Evolutionary conservation across 805 yeast genomes (phyloP).

Genomic region (Schizosaccharomyces osmophilus): DNA sequence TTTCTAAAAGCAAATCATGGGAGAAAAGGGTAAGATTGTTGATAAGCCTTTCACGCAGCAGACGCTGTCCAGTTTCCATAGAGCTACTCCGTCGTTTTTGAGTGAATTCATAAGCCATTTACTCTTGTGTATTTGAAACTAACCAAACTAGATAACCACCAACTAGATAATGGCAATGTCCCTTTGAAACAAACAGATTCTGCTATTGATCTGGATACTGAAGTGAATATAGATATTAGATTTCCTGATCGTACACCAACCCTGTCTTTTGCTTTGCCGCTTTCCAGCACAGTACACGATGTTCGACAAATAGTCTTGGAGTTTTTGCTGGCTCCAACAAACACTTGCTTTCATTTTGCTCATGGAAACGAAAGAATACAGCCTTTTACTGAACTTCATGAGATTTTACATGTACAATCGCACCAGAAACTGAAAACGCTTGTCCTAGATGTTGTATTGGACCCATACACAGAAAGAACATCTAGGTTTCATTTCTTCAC

Average conservation of each 20-base stretch:
- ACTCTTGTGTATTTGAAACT: no score
- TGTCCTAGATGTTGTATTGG: conserved; percentile 24
- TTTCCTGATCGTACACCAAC: not conserved
- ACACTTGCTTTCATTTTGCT: conserved; percentile 33
- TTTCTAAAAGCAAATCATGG: no score
- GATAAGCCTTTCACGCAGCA: no score
- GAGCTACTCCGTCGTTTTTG: no score
- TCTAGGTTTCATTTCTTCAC: conserved; percentile 39
- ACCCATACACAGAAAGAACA: conserved; percentile 33
- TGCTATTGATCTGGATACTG: not conserved
- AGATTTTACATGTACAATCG: conserved; percentile 13
- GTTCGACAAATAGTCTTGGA: conserved; percentile 33
- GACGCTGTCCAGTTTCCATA: no score
- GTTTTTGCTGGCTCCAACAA: conserved; percentile 31
- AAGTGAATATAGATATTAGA: not conserved
- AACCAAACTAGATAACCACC: no score
- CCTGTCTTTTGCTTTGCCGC: not conserved
- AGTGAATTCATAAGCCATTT: no score
- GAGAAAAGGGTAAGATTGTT: no score
- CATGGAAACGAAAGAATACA: conserved; percentile 17
- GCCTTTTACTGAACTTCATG: conserved; percentile 12
- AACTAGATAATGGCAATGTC: no score
- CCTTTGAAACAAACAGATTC: no score
- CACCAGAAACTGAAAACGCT: conserved; percentile 10
- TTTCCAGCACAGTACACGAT: conserved; percentile 23